These are phyloP conservation scores for Aspergillus amoenus DNA, from an alignment of 2,329 filamentous ascomycete species.

Conservation along the genomic window DNA sequence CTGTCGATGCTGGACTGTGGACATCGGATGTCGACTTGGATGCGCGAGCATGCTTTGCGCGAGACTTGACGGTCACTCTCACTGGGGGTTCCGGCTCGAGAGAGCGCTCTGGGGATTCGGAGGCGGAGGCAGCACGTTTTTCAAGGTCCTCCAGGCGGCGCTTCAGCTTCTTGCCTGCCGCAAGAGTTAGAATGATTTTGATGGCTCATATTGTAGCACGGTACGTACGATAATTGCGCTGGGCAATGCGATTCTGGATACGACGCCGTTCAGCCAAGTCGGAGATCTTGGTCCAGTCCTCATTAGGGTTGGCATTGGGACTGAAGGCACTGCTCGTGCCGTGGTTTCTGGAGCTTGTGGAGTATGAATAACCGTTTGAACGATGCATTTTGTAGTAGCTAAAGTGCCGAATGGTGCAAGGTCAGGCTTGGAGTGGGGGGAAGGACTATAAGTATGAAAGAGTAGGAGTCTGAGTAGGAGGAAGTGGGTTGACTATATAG, in stretches of 20 bases:
- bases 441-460: constrained; percentile 3
- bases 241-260: constrained; percentile 97
- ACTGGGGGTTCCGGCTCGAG: constrained; percentile 49
- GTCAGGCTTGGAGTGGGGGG: not conserved
- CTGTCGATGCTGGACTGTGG: constrained; percentile 23
- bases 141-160: constrained; percentile 65
- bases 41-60: constrained; percentile 24
- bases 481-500: constrained; percentile 27
- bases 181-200: not conserved
- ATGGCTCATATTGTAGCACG: not conserved
- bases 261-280: constrained; percentile 90
- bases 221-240: constrained; percentile 91
- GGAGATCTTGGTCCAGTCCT: constrained; percentile 99
- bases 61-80: constrained; percentile 27
- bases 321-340: constrained; percentile 93
- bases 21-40: constrained; percentile 28
- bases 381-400: constrained; percentile 30
- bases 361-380: constrained; percentile 29
- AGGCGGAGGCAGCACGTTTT: constrained; percentile 60
- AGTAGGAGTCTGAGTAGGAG: not conserved
- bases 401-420: not conserved
- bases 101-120: constrained; percentile 60
- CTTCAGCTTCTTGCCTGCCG: constrained; percentile 65
- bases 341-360: constrained; percentile 59
- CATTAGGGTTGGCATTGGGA: constrained; percentile 88